Evolutionary conservation across 2,329 filamentous ascomycete genomes (phyloP), one percentile per base, ranked within the genome.

Genomic region (Dactylellina parvicollis): DNA sequence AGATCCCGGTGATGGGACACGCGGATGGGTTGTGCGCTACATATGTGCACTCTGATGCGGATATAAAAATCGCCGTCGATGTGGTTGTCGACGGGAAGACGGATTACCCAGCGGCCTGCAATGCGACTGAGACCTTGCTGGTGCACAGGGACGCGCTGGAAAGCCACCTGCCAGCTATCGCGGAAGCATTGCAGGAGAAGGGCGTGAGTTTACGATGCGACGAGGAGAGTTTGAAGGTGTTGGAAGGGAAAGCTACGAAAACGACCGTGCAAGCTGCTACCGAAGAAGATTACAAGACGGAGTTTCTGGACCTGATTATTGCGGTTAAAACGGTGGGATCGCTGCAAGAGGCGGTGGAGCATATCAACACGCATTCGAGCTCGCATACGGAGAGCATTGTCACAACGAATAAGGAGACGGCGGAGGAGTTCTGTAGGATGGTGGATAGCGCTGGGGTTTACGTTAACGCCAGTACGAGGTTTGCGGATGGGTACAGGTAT

Each of bases 401-500:
- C 74, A 98, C 94, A 0, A 83, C 87, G 3, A 87, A 88, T 24
- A 80, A 84, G 50, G 83, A 84, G 8, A 84, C 87, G 30, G 94
- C 95, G 3, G 89, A 96, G 78, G 84, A 84, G 54, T 99, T 98
- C 84, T 91, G 96, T 86, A 86, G 87, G 46, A 87, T 87, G 69
- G 87, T 98, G 55, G 95, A 98, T 82, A 92, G 92, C 26, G 90
- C 92, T 0, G 94, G 93, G 57, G 93, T 94, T 16, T 99, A 96
- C 85, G 97, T 94, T 92, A 99, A 99, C 80, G 91, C 92, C 5
- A 96, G 92, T 22, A 96, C 92, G 7, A 87, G 95, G 55, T 94
- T 99, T 82, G 92, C 93, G 4, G 95, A 99, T 80, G 95, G 95
- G 5, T 97, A 96, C 90, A 86, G 95, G 42, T 98, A 96, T 80